A percentile compares a stretch with the other conserved stretches of the same genome.
Evolutionary conservation across 202 grass and related monocot species (phyloP).

Genomic region (Zizania palustris): DNA sequence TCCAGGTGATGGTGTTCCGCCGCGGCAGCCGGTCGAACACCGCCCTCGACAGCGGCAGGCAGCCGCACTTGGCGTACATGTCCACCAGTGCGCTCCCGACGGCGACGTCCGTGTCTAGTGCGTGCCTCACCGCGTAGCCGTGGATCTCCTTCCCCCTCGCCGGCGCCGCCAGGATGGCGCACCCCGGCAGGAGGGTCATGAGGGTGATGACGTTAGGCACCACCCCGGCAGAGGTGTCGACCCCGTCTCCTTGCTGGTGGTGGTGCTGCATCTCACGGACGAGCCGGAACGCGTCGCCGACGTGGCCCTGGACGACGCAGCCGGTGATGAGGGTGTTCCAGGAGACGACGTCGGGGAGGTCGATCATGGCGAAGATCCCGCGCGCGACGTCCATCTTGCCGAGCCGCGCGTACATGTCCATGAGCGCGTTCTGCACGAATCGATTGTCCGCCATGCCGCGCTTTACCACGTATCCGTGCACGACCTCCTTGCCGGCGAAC

Average conservation of each 20-base stretch:
- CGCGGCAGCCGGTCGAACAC: slow-evolving; percentile 73
- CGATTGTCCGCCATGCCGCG: slow-evolving; percentile 69
- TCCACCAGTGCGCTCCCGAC: slow-evolving; percentile 83
- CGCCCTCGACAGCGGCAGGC: slow-evolving; percentile 48
- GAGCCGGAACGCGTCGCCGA: slow-evolving; percentile 64
- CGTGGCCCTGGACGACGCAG: slow-evolving; percentile 54
- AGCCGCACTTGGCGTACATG: slow-evolving; percentile 82
- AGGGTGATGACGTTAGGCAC: slow-evolving; percentile 83
- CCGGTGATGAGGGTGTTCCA: slow-evolving; percentile 93
- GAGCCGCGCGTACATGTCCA: slow-evolving; percentile 93
- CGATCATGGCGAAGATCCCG: slow-evolving; percentile 62
- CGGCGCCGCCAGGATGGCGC: slow-evolving; percentile 64
- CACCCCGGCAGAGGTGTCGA: background rate
- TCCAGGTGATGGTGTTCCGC: slow-evolving; percentile 90
- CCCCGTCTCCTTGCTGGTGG: background rate
- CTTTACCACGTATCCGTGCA: slow-evolving; percentile 91
- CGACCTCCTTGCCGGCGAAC: slow-evolving; percentile 64
- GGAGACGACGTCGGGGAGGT: slow-evolving; percentile 66
- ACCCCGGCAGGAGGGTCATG: slow-evolving; percentile 84
- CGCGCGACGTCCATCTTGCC: slow-evolving; percentile 67
- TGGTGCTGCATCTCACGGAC: slow-evolving; percentile 66
- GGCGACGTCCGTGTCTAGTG: slow-evolving; percentile 60
- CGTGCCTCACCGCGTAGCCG: slow-evolving; percentile 61
- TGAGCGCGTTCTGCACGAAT: slow-evolving; percentile 96
- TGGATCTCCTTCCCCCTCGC: slow-evolving; percentile 93